Base-by-base conservation (phyloP, 2,329 filamentous ascomycete genomes). In the Fusarium nematophilum region DNA sequence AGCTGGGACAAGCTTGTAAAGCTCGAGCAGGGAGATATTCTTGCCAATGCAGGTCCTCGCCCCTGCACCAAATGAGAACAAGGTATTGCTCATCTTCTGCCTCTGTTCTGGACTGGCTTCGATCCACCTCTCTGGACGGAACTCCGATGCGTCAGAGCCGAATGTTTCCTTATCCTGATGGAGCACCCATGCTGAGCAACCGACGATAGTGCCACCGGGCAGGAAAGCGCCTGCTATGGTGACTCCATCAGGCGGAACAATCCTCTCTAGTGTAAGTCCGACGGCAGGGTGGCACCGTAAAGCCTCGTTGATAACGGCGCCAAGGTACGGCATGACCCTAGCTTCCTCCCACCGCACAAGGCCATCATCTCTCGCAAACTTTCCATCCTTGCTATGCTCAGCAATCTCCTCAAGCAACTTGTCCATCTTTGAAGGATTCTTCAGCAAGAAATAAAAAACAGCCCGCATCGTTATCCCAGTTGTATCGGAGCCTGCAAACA, bases 251-350 rank as follows among this genome's bases (percentile, higher is more conserved):
- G 79, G 72, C 0, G 90, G 90, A 0, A 91, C 88, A 37, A 93
- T 78, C 58, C 91, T 84, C 73, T 93, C 90, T 39, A 93, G 79
- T 2, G 87, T 86, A 6, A 93, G 76, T 0, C 90, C 90, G 0
- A 88, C 83, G 1, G 90, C 89, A 0, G 91, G 90, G 71, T 93
- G 89, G 59, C 91, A 70, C 18, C 90, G 84, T 76, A 93, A 90
- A 5, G 88, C 84, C 73, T 95, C 91, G 69, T 93, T 90, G 69
- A 93, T 83, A 49, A 86, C 87, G 4, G 90, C 90, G 68, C 92
- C 89, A n/a, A 94, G 83, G 72, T 93, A 94, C 0, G 85, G 85
- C 1, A 94, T 79, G 45, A 83, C 83, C 72, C 90, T 88, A 38
- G 81, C 82, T 75, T 92, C 87, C 46, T 84, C 72, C 87, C 88